phyloP scores from a whole-genome alignment of 257 asterid genomes.

The Fraxinus quadrangulata region DNA sequence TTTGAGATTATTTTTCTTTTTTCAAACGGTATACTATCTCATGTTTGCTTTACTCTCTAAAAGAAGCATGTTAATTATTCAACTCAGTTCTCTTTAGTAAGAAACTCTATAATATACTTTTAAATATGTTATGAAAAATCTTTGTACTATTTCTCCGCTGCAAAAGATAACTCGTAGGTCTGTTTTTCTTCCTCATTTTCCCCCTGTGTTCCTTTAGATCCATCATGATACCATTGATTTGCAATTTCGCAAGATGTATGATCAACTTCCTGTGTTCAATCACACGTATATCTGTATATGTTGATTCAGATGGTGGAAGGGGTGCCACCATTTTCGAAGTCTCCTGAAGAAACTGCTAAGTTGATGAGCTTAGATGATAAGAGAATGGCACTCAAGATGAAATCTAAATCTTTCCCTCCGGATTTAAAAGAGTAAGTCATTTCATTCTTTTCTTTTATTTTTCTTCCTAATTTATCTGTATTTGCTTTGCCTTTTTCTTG shows the following conservation, averaged over 20 bases:
- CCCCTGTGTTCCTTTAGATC: background rate
- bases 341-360: constrained; percentile 66
- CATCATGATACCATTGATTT: background rate
- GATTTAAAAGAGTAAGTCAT: constrained; percentile 75
- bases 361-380: constrained; percentile 67
- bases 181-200: background rate
- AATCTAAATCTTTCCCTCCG: constrained; percentile 64
- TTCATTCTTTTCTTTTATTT: constrained; percentile 14
- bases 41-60: constrained; percentile 5
- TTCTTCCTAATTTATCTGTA: background rate
- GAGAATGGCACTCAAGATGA: constrained; percentile 81
- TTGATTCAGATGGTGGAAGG: constrained; percentile 88
- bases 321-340: constrained; percentile 68
- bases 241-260: constrained; percentile 3
- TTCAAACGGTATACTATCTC: background rate
- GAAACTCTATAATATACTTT: constrained; percentile 8
- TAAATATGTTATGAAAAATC: background rate
- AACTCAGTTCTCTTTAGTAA: background rate
- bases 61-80: background rate
- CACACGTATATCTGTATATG: background rate
- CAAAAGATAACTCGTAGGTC: background rate
- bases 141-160: background rate
- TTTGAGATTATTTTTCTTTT: background rate
- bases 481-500: background rate
- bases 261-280: background rate